Conservation (phyloP, 768 basidiomycete genomes). For the Hypholoma sublateritium region DNA sequence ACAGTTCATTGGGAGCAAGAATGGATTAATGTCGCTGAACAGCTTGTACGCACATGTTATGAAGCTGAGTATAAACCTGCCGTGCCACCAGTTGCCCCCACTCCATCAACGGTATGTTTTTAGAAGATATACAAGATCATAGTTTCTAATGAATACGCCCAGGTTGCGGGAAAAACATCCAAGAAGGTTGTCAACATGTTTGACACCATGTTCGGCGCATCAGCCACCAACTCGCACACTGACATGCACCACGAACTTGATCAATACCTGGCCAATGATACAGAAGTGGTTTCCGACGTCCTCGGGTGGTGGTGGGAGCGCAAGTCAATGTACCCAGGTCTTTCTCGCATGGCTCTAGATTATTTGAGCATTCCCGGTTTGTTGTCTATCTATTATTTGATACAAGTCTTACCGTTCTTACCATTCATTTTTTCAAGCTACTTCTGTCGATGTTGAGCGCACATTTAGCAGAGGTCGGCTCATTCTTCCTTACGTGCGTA, state of each 20-base stretch:
- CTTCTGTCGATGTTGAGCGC: conserved; percentile 24
- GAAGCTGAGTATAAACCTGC: not conserved
- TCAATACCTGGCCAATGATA: conserved; percentile 13
- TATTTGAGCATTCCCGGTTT: conserved; percentile 20
- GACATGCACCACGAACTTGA: conserved; percentile 21
- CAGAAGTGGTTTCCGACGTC: conserved; percentile 22
- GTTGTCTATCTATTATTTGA: not conserved
- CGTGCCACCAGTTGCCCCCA: too few relatives aligned
- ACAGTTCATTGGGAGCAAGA: conserved; percentile 3
- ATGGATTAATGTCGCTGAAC: conserved; percentile 3
- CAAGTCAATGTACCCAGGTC: conserved; percentile 6
- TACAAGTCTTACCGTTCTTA: too few relatives aligned
- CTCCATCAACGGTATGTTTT: too few relatives aligned
- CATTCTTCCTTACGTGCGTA: conserved; percentile 20
- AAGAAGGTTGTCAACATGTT: conserved; percentile 11
- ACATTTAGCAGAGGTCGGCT: conserved; percentile 23
- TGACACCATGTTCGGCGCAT: conserved; percentile 26
- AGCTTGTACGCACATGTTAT: conserved; percentile 11
- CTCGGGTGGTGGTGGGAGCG: conserved; percentile 15
- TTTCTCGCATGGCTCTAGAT: conserved; percentile 16
- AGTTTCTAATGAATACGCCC: too few relatives aligned
- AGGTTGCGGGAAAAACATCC: too few relatives aligned
- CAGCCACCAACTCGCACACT: too few relatives aligned
- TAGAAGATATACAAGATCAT: too few relatives aligned
- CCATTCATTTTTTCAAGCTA: conserved; percentile 13